These are phyloP conservation scores for Mortierella sp. DNA, from an alignment of 371 early-diverging fungal species.

Conservation along the genomic window DNA sequence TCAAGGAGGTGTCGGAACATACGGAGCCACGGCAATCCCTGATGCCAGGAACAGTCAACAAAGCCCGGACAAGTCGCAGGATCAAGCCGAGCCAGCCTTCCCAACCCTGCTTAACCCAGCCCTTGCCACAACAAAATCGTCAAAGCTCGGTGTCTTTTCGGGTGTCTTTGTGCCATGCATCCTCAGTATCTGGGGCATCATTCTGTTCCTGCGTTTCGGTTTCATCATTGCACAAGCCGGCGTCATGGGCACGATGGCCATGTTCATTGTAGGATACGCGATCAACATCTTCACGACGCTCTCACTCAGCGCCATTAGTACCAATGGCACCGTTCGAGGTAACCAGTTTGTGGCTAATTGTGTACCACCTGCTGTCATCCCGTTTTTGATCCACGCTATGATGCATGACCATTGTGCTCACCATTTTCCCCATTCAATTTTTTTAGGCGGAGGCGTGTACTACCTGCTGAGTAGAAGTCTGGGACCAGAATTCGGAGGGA, in stretches of 20 bases:
- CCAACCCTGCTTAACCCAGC: constrained; percentile 50
- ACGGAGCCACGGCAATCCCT: neutral
- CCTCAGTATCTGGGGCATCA: constrained; percentile 75
- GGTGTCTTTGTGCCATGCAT: constrained; percentile 76
- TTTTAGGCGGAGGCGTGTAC: constrained; percentile 78
- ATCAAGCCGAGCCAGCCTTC: constrained; percentile 26
- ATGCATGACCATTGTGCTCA: neutral
- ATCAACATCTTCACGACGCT: constrained; percentile 76
- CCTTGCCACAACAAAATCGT: constrained; percentile 39
- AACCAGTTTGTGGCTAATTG: neutral
- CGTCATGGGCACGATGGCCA: constrained; percentile 65
- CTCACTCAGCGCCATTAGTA: constrained; percentile 79
- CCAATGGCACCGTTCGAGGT: constrained; percentile 77
- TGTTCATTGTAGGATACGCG: constrained; percentile 68
- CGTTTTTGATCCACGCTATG: neutral
- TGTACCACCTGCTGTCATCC: neutral
- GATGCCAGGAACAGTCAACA: neutral
- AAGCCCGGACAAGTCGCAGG: constrained; percentile 7
- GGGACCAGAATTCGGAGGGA: constrained; percentile 86
- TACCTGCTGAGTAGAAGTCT: constrained; percentile 79
- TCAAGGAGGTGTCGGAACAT: neutral
- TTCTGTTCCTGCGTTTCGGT: constrained; percentile 74
- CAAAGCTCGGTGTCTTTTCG: constrained; percentile 72
- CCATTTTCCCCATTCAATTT: neutral
- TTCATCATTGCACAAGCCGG: constrained; percentile 74